Evolutionary conservation across 2,329 filamentous ascomycete species (phyloP).

Genomic region (Nannizzia gypsea): DNA sequence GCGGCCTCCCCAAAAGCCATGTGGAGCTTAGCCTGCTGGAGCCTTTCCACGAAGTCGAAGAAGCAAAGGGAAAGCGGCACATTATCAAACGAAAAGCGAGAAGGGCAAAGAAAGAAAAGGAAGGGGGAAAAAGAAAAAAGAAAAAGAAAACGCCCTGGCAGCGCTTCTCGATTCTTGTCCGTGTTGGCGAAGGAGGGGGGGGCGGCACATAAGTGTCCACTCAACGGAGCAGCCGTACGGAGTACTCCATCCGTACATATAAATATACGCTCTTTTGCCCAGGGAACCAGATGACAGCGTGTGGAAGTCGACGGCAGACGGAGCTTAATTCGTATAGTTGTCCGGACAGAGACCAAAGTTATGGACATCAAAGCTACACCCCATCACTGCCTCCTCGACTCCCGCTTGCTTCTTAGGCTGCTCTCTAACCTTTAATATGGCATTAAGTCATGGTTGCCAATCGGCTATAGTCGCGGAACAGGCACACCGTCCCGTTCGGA

Average conservation of each 20-base stretch:
- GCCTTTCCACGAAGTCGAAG: neutral
- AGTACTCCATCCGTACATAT: too few relatives aligned
- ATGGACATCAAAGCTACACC: neutral
- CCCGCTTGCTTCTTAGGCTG: neutral
- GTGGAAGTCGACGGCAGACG: neutral
- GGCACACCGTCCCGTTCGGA: neutral
- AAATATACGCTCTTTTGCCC: neutral
- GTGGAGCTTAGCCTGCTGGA: neutral
- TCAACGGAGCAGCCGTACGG: neutral
- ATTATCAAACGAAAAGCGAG: too few relatives aligned
- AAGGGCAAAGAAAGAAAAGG: too few relatives aligned
- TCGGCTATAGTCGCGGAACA: neutral
- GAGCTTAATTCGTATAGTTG: neutral
- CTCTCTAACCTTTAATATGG: neutral
- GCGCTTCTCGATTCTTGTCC: neutral
- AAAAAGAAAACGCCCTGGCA: neutral
- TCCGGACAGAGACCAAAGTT: neutral
- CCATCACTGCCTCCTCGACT: neutral
- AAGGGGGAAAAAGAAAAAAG: neutral
- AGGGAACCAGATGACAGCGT: neutral
- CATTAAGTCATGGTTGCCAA: neutral
- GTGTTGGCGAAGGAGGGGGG: neutral
- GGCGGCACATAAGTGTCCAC: neutral
- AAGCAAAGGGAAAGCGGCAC: neutral
- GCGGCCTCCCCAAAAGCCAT: neutral